Evolutionary conservation across 2,329 filamentous ascomycete species (phyloP), one percentile per base, ranked within the genome.

Genomic region (Albifimbria verrucaria): DNA sequence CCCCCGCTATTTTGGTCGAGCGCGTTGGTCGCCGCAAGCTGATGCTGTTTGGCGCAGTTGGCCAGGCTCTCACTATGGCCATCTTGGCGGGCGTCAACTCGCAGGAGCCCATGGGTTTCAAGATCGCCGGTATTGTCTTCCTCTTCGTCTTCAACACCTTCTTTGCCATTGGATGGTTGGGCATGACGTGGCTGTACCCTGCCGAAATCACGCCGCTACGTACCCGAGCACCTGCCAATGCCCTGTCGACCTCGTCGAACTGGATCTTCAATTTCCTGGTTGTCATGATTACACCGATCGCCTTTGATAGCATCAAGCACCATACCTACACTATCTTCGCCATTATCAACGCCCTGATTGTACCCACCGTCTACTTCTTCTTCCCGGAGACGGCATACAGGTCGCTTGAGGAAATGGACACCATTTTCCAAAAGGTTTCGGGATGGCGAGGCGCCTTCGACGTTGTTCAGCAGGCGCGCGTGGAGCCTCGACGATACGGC

Each of bases 41-140:
- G 55, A 90, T 92, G 86, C 70, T 91, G 18, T 82, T 89, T 57
- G 87, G 87, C 50, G 83, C 82, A 36, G 64, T 78, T 2, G 83
- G 83, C 54, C 83, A 88, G 65, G 83, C 80, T 1, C 73, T 70
- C 1, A 76, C 81, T 49, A 90, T 90, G 87, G 79, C 84, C 2
- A 77, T 90, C 36, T 73, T 84, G 36, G 74, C 78, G 0, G 75
- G 77, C 28, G 72, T 87, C 52, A 84, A 82, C 57, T 78, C 77
- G 0, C 72, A 77, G 53, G 76, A 79, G 48, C 61, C 69, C 4
- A 68, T 57, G 69, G 73, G 49, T 66, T 83, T 69, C 41, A 83
- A 83, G 44, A 81, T 85, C 39, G 81, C 76, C 1, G 84, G 81
- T 12, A 82, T 88, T 18, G 83, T 84, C 59, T 87, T 88, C 68